Conservation (phyloP, 257 asterid genomes). For the Salvia miltiorrhiza region DNA sequence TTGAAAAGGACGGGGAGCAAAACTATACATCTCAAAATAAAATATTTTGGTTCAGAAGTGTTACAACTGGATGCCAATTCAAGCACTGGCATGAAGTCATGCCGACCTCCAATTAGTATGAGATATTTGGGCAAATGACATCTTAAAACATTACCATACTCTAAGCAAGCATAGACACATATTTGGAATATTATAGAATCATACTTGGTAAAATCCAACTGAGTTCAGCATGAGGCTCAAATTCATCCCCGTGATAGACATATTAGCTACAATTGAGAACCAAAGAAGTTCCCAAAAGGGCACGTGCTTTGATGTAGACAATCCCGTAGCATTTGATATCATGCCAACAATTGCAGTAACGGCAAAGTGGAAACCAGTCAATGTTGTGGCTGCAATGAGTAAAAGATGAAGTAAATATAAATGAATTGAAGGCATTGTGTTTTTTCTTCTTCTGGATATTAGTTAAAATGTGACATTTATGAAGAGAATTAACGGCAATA, state of each 20-base stretch:
- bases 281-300: slow-evolving; percentile 98
- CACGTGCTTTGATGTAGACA: slow-evolving; percentile 82
- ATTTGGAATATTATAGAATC: slow-evolving; percentile 23
- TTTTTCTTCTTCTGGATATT: not conserved
- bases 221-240: slow-evolving; percentile 98
- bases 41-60: not conserved
- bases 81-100: not conserved
- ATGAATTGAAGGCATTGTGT: not conserved
- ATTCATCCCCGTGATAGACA: slow-evolving; percentile 97
- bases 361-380: slow-evolving; percentile 96
- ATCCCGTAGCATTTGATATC: slow-evolving; percentile 87
- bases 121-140: slow-evolving; percentile 4
- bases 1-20: not conserved
- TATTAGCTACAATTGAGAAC: slow-evolving; percentile 90
- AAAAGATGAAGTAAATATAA: slow-evolving; percentile 18
- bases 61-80: not conserved
- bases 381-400: slow-evolving; percentile 71
- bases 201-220: slow-evolving; percentile 95
- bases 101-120: slow-evolving; percentile 8
- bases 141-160: not conserved
- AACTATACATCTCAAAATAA: not conserved
- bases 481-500: not conserved
- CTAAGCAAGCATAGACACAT: slow-evolving; percentile 7
- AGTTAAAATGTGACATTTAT: slow-evolving; percentile 1
- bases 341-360: slow-evolving; percentile 93